Base-by-base conservation (phyloP, 2,329 filamentous ascomycete genomes). In the Rhexocercosporidium sp. region DNA sequence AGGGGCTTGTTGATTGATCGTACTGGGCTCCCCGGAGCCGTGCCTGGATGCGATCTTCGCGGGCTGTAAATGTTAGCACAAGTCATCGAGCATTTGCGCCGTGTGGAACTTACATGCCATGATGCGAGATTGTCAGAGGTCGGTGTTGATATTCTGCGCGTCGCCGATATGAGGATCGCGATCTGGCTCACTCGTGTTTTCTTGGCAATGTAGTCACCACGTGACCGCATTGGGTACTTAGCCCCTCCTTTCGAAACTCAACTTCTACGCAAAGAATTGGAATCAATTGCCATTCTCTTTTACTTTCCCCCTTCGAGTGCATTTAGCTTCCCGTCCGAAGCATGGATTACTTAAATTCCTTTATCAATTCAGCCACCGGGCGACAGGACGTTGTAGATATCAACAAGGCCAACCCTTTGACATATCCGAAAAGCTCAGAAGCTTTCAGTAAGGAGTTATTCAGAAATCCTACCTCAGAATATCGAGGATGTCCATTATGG, bases 11-110 rank as follows among this genome's bases (percentile, higher is more conserved):
- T 22, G 9, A 20, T n/a, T n/a, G n/a, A 37, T 77, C 85, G 71
- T 82, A 89, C 87, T 87, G 86, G 49, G 88, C 87, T 69, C 88
- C 88, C 69, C 88, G 87, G 76, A 90, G 85, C 75, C 88, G 87
- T 79, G 88, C 84, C 70, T 87, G 86, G 80, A 90, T 83, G 74
- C 87, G 86, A 76, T 88, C 86, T 72, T 87, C 85, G 72, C 88
- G 86, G 75, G 82, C 84, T 86, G 41, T 25, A 51, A 63, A 46
- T 5, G 44, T 72, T 69, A 72, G 70, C 56, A 68, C 37, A 62
- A 18, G 49, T 29, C 9, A 27, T 12, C 16, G 3, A 31, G 47
- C 60, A 22, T 4, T 5, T 16, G 57, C 49, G 11, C 2, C 46
- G 20, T 46, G 29, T 6, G 41, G 22, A 25, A 65, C 70, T 64